Evolutionary conservation across 2,329 filamentous ascomycete species (phyloP).

Genomic region (Grosmannia serpens): DNA sequence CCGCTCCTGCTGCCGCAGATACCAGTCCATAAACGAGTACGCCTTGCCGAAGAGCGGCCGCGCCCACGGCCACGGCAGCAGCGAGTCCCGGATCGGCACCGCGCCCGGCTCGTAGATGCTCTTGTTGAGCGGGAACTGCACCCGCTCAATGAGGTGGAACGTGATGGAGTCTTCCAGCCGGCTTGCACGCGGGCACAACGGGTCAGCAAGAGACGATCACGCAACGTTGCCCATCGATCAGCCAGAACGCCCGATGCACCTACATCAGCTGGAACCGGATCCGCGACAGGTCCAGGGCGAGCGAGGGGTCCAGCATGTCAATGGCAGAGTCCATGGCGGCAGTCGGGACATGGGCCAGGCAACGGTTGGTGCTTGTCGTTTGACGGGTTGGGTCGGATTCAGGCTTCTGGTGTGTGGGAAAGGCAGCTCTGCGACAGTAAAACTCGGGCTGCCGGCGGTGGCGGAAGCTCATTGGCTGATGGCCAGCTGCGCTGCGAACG

Average conservation of each 20-base stretch:
- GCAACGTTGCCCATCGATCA: too few species aligned
- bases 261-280: conserved; percentile 94
- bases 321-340: conserved; percentile 75
- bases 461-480: neutral
- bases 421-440: neutral
- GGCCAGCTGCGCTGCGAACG: neutral
- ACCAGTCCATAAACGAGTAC: conserved; percentile 87
- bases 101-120: conserved; percentile 76
- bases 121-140: conserved; percentile 89
- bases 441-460: neutral
- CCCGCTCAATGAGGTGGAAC: conserved; percentile 91
- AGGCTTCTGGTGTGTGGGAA: too few species aligned
- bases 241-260: too few species aligned
- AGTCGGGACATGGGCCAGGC: neutral
- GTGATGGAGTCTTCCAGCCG: conserved; percentile 96
- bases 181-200: conserved; percentile 32
- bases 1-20: conserved; percentile 78
- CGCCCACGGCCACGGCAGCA: neutral
- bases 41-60: conserved; percentile 21
- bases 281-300: conserved; percentile 78
- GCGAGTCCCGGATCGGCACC: conserved; percentile 57
- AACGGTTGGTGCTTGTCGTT: too few species aligned
- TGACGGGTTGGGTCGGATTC: too few species aligned
- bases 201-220: neutral
- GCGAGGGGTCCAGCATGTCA: conserved; percentile 72